A percentile compares a stretch with the other conserved stretches of the same genome.
These are phyloP conservation scores for Bombardia bombarda DNA, from an alignment of 495 filamentous ascomycete genomes.

Conservation along the genomic window DNA sequence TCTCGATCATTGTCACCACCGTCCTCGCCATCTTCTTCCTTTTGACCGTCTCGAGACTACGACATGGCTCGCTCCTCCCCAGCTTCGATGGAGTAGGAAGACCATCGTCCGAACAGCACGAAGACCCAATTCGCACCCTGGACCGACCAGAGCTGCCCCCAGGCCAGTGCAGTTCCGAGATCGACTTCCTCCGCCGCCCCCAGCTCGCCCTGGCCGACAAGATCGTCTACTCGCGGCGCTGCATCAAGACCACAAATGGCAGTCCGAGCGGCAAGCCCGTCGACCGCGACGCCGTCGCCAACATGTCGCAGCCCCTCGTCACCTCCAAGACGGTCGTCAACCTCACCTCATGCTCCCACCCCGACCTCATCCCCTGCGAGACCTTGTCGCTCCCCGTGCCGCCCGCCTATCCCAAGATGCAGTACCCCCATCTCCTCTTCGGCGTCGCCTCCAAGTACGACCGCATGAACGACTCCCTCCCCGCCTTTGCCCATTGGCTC, in stretches of 20 bases:
- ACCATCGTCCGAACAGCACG: background rate
- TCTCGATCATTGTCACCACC: constrained; percentile 11
- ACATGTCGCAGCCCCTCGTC: constrained; percentile 25
- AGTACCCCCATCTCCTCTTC: constrained; percentile 33
- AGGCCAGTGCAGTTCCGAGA: constrained; percentile 11
- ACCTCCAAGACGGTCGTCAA: constrained; percentile 20
- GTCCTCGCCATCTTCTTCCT: constrained; percentile 11
- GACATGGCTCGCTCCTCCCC: too few species aligned
- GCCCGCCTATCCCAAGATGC: constrained; percentile 17
- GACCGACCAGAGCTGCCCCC: constrained; percentile 3
- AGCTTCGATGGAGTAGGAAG: constrained; percentile 4
- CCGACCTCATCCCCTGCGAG: constrained; percentile 16
- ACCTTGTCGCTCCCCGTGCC: constrained; percentile 26
- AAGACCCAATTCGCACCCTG: background rate
- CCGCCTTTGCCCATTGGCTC: constrained; percentile 55
- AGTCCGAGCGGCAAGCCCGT: constrained; percentile 15
- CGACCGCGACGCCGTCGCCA: constrained; percentile 22
- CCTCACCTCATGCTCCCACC: constrained; percentile 17
- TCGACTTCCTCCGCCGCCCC: constrained; percentile 16
- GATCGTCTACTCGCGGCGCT: constrained; percentile 30
- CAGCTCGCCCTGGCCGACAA: constrained; percentile 26
- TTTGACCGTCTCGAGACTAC: constrained; percentile 11
- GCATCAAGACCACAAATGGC: too few species aligned
- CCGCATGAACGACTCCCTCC: constrained; percentile 48
- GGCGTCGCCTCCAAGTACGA: constrained; percentile 53